Base-by-base conservation (phyloP, 768 basidiomycete species). In the Pleurotus tuber-regium region DNA sequence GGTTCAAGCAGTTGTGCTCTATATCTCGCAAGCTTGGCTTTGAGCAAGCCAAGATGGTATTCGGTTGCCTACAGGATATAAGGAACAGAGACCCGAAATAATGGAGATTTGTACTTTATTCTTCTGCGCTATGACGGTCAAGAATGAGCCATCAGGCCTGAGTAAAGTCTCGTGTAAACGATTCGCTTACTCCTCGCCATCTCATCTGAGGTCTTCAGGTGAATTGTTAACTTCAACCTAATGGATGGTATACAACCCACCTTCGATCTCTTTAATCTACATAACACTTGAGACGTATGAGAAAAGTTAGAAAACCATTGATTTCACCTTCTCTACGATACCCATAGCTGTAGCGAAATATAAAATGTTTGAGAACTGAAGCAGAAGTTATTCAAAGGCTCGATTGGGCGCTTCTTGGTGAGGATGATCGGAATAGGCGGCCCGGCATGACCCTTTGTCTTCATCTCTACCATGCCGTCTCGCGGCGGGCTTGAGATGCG, bases 1-100 rank as follows among this genome's bases (percentile, higher is more conserved):
- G 96, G 96, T 65, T 99, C 97, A 6, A 99, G 83, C 16, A 99
- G 81, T 63, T 98, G 93, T 1, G 92, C 92, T 26, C 96, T 85
- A 68, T 98, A 98, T 47, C 92, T 84, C 1, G 95, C 94, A 16
- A 96, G 76, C 67, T 97, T 98, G 54, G 95, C 94, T 71, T 97
- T 97, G 53, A 96, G 76, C 36, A 94, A 79, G 61, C 93, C 93
- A 44, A 97, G 79, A 71, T 96, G 94, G 62, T 95, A 95, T 65
- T 95, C 92, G 43, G 92, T 96, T 43, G 92, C 92, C 89, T 92
- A 68, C 59, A 70, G 65, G 57, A 56, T 36, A 52, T 40, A 33
- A 44, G 43, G 54, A 47, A 57, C 46, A 9, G 46, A 56, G 31
- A 18, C 25, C 16, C 14, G 3, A 24, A 51, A 39, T n/a, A 39